A percentile compares a stretch with the other conserved stretches of the same genome.
These are phyloP conservation scores for Solanum bukasovii DNA, from an alignment of 257 asterid genomes.

Conservation along the genomic window DNA sequence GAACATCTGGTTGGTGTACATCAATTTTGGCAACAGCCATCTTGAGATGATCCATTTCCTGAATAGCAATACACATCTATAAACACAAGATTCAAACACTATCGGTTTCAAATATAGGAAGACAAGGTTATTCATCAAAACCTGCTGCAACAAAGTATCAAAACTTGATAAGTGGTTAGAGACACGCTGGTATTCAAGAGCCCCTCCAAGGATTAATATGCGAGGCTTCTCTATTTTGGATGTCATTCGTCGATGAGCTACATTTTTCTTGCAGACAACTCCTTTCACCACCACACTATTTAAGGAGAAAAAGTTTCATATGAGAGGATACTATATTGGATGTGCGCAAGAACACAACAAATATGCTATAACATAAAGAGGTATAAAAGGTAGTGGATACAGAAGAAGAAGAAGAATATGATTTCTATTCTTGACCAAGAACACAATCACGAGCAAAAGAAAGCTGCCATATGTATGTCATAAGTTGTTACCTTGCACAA, in stretches of 20 bases:
- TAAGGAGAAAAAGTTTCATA: constrained; percentile 12
- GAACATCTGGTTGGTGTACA: constrained; percentile 77
- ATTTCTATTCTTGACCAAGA: background rate
- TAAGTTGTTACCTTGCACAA: background rate
- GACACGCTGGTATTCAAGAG: constrained; percentile 95
- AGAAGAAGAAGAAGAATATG: background rate
- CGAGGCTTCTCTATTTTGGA: constrained; percentile 87
- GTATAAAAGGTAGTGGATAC: background rate
- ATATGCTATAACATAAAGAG: background rate
- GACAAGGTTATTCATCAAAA: constrained; percentile 19
- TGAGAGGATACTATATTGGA: constrained; percentile 2
- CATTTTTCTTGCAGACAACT: constrained; percentile 88
- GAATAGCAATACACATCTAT: constrained; percentile 12
- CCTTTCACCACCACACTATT: constrained; percentile 76
- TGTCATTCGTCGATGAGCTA: constrained; percentile 92
- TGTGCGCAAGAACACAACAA: background rate
- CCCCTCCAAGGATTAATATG: constrained; percentile 87
- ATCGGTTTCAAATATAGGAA: background rate
- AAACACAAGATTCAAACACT: background rate
- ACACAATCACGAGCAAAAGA: background rate
- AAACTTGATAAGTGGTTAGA: constrained; percentile 84
- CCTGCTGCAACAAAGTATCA: constrained; percentile 96
- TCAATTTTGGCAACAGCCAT: constrained; percentile 96
- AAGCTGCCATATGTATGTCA: background rate
- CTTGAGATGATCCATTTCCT: constrained; percentile 99